These are phyloP conservation scores for Stagonosporopsis chrysanthemi DNA, from an alignment of 2,329 filamentous ascomycete species.

Conservation along the genomic window DNA sequence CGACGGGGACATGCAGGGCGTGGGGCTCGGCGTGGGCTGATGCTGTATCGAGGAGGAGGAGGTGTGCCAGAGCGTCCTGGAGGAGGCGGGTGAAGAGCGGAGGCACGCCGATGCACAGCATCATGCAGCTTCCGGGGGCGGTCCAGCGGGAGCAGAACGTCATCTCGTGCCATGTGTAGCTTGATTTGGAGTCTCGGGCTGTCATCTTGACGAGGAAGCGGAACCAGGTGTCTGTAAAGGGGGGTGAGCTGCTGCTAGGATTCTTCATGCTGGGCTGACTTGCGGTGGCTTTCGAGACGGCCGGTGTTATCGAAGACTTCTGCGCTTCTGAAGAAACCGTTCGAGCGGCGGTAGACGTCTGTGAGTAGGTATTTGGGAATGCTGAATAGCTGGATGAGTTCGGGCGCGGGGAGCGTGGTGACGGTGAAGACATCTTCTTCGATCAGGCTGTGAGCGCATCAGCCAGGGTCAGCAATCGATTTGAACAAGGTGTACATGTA, in stretches of 20 bases:
- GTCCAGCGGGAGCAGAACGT: conserved; percentile 26
- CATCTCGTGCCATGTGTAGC: conserved; percentile 30
- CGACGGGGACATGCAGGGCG: conserved; percentile 21
- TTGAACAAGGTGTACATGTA: neutral
- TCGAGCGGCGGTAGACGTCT: conserved; percentile 23
- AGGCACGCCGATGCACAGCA: conserved; percentile 23
- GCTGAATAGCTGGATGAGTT: conserved; percentile 18
- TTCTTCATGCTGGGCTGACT: neutral
- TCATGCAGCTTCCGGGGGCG: neutral
- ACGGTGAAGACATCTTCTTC: conserved; percentile 30
- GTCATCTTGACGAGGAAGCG: conserved; percentile 23
- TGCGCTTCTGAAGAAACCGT: conserved; percentile 25
- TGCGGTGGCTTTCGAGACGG: conserved; percentile 9
- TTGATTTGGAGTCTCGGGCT: neutral
- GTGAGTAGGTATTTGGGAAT: conserved; percentile 21
- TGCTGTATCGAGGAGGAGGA: conserved; percentile 8
- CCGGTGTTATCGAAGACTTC: conserved; percentile 10
- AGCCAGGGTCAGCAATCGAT: neutral
- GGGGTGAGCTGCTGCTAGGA: neutral
- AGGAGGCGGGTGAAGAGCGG: conserved; percentile 13
- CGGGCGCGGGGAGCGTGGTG: conserved; percentile 28
- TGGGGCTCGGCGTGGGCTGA: conserved; percentile 14
- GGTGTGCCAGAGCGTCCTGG: neutral
- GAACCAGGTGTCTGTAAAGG: conserved; percentile 24
- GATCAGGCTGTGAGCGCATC: neutral